Percentiles rank a stretch among this genome's conserved stretches.
phyloP scores from a whole-genome alignment of 495 filamentous ascomycete genomes.

The Tetracladium setigerum region DNA sequence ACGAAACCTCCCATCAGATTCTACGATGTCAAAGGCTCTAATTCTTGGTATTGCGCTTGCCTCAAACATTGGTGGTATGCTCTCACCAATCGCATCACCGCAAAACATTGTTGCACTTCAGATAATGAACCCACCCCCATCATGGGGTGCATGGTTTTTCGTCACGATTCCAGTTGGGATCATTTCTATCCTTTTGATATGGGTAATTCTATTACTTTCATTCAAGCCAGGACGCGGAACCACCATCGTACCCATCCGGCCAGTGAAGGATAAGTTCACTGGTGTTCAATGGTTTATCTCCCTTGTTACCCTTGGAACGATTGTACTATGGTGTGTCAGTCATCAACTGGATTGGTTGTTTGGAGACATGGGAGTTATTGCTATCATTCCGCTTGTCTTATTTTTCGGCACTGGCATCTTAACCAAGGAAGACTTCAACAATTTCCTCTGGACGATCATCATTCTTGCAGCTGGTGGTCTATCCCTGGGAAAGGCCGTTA shows the following conservation, averaged over 20 bases:
- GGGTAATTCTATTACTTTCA: constrained; percentile 73
- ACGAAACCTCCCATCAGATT: constrained; percentile 83
- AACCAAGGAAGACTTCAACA: constrained; percentile 99
- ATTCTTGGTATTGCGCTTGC: constrained; percentile 95
- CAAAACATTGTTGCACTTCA: constrained; percentile 96
- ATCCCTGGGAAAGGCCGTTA: constrained; percentile 90
- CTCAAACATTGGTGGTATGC: constrained; percentile 91
- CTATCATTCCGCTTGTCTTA: constrained; percentile 87
- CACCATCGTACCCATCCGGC: constrained; percentile 85
- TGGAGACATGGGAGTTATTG: constrained; percentile 97
- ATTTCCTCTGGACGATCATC: constrained; percentile 99
- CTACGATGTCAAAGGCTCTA: constrained; percentile 86
- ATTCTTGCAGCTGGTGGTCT: constrained; percentile 93
- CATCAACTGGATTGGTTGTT: constrained; percentile 83
- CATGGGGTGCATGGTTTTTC: constrained; percentile 97
- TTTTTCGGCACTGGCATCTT: constrained; percentile 98
- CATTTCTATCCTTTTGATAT: constrained; percentile 82
- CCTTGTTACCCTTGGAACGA: constrained; percentile 76
- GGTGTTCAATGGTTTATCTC: constrained; percentile 92
- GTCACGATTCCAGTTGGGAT: constrained; percentile 88
- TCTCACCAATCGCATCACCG: constrained; percentile 91
- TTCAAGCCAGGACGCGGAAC: constrained; percentile 80
- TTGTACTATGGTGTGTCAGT: constrained; percentile 84
- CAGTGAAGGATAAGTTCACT: constrained; percentile 78
- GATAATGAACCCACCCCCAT: constrained; percentile 85